phyloP scores from a whole-genome alignment of 495 filamentous ascomycete species.

The Neurospora hispaniola region DNA sequence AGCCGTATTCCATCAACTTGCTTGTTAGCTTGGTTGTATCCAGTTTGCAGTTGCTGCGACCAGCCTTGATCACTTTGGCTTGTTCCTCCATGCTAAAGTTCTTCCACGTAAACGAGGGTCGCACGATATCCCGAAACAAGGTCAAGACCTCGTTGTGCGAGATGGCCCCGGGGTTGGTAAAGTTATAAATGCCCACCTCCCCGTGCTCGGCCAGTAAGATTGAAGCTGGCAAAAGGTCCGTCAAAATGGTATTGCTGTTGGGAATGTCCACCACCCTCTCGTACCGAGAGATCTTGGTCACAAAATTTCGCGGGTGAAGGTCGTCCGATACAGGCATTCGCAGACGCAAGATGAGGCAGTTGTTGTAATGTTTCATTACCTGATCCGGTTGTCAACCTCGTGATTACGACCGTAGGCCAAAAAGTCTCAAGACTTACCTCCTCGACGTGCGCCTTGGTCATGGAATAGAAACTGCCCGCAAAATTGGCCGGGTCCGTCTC shows the following conservation, averaged over 20 bases:
- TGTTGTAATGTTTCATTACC: constrained; percentile 50
- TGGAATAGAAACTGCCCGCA: constrained; percentile 54
- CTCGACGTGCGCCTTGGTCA: constrained; percentile 54
- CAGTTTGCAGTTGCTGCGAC: constrained; percentile 52
- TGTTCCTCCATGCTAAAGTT: constrained; percentile 58
- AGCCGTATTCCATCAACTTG: constrained; percentile 50
- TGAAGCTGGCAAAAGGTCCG: constrained; percentile 50
- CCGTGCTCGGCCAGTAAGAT: constrained; percentile 49
- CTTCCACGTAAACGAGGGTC: constrained; percentile 52
- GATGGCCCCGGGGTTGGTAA: constrained; percentile 58
- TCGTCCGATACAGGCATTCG: constrained; percentile 63
- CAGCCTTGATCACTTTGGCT: constrained; percentile 55
- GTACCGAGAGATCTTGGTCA: constrained; percentile 57
- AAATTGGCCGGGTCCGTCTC: constrained; percentile 58
- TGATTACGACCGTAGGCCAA: neutral
- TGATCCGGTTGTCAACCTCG: constrained; percentile 11
- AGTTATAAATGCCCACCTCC: constrained; percentile 55
- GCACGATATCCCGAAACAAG: constrained; percentile 51
- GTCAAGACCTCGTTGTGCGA: constrained; percentile 56
- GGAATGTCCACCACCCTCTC: constrained; percentile 54
- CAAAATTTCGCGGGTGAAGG: constrained; percentile 54
- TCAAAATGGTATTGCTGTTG: constrained; percentile 56
- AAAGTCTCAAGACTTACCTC: constrained; percentile 31
- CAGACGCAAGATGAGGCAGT: constrained; percentile 49
- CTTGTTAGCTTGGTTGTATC: constrained; percentile 49